Conservation (phyloP, 495 filamentous ascomycete genomes). For the Tuber aestivum region DNA sequence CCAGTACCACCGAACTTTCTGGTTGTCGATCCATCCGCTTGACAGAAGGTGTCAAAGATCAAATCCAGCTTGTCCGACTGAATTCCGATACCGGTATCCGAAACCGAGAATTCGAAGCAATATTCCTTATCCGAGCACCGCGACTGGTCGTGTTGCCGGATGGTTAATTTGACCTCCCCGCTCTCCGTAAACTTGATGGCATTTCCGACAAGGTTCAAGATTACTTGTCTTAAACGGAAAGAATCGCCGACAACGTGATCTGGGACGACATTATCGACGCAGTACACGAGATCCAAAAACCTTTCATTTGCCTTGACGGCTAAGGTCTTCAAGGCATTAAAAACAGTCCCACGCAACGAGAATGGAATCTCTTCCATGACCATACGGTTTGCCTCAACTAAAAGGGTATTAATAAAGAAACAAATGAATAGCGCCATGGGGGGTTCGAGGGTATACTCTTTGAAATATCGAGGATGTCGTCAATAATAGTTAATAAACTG, state of each 20-base stretch:
- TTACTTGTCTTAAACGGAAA: slow-evolving; percentile 94
- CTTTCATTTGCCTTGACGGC: slow-evolving; percentile 98
- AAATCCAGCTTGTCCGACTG: slow-evolving; percentile 91
- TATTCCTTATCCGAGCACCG: slow-evolving; percentile 70
- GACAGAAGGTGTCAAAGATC: slow-evolving; percentile 99
- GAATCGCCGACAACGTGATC: slow-evolving; percentile 97
- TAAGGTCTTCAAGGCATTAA: slow-evolving; percentile 94
- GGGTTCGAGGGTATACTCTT: slow-evolving; percentile 55
- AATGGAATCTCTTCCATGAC: slow-evolving; percentile 98
- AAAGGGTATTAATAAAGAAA: not conserved
- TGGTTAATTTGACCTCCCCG: slow-evolving; percentile 91
- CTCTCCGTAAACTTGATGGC: slow-evolving; percentile 96
- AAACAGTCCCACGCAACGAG: slow-evolving; percentile 88
- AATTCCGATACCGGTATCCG: slow-evolving; percentile 96
- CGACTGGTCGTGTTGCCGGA: slow-evolving; percentile 66
- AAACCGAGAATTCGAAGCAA: slow-evolving; percentile 92
- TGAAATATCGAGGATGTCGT: slow-evolving; percentile 97
- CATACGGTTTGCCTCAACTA: slow-evolving; percentile 94
- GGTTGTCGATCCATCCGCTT: slow-evolving; percentile 96
- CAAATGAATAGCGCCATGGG: not conserved
- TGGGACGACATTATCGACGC: slow-evolving; percentile 87
- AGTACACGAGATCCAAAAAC: slow-evolving; percentile 86
- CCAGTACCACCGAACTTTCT: slow-evolving; percentile 95
- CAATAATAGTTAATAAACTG: slow-evolving; percentile 95
- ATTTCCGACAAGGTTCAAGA: slow-evolving; percentile 73